phyloP scores from a whole-genome alignment of 768 basidiomycete genomes.

The Strobilomyces dryophilus region DNA sequence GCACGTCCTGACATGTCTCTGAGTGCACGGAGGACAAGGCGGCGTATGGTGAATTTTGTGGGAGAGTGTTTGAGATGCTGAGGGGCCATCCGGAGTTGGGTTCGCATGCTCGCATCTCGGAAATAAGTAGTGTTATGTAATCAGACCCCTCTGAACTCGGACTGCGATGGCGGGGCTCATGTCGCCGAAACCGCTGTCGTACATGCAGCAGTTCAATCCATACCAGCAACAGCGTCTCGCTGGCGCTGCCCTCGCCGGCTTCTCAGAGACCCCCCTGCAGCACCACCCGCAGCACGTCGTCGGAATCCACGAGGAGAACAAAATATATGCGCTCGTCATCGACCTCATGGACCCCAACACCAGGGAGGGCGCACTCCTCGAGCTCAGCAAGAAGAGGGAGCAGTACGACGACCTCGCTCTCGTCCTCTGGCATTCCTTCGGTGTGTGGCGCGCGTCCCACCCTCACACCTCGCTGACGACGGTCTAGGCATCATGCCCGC shows the following conservation, averaged over 20 bases:
- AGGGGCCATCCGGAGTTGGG: constrained; percentile 30
- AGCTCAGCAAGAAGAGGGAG: constrained; percentile 97
- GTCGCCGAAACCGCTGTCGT: constrained; percentile 58
- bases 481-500: constrained; percentile 91
- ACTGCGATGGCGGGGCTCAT: constrained; percentile 55
- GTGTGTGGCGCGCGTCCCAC: constrained; percentile 39
- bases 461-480: not conserved
- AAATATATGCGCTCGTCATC: constrained; percentile 89
- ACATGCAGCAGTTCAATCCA: constrained; percentile 63
- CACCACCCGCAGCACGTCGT: constrained; percentile 54
- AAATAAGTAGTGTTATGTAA: constrained; percentile 24
- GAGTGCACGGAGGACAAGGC: constrained; percentile 18
- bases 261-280: constrained; percentile 61
- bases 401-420: constrained; percentile 98
- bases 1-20: constrained; percentile 5
- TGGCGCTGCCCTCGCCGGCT: constrained; percentile 33
- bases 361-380: constrained; percentile 88
- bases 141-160: not conserved
- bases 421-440: constrained; percentile 98
- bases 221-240: constrained; percentile 47
- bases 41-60: constrained; percentile 35
- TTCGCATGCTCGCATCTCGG: constrained; percentile 29
- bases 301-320: constrained; percentile 60
- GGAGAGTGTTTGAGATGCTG: constrained; percentile 27
- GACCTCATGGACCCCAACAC: constrained; percentile 78